phyloP scores from a whole-genome alignment of 2,329 filamentous ascomycete species.

The Monilinia fructigena region DNA sequence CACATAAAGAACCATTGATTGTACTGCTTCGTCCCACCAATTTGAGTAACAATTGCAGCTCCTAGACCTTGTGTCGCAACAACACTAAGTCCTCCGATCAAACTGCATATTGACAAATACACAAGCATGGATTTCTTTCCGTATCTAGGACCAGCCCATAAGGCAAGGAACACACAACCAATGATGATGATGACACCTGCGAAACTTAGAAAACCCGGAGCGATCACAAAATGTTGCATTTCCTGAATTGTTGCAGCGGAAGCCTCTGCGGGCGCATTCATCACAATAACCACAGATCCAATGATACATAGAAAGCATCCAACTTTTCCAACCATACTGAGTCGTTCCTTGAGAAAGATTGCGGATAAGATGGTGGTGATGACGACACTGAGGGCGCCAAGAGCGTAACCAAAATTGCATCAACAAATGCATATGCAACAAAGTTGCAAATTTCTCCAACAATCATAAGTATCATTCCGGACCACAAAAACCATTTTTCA shows the following conservation, averaged over 20 bases:
- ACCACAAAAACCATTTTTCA: slow-evolving; percentile 95
- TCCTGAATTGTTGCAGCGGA: slow-evolving; percentile 85
- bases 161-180: slow-evolving; percentile 66
- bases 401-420: slow-evolving; percentile 89
- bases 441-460: slow-evolving; percentile 96
- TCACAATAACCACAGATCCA: slow-evolving; percentile 87
- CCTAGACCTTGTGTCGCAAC: slow-evolving; percentile 93
- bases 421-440: slow-evolving; percentile 93
- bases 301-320: slow-evolving; percentile 94
- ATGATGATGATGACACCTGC: slow-evolving; percentile 80
- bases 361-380: slow-evolving; percentile 87
- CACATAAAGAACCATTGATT: slow-evolving; percentile 95
- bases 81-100: slow-evolving; percentile 90
- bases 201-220: slow-evolving; percentile 83
- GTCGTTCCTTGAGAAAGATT: slow-evolving; percentile 90
- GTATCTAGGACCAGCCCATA: slow-evolving; percentile 82
- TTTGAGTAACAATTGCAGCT: slow-evolving; percentile 85
- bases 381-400: slow-evolving; percentile 89
- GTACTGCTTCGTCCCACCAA: slow-evolving; percentile 79
- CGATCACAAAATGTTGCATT: slow-evolving; percentile 84
- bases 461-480: slow-evolving; percentile 95
- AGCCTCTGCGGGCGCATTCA: slow-evolving; percentile 86
- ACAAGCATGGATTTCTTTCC: slow-evolving; percentile 98
- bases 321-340: slow-evolving; percentile 95
- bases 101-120: slow-evolving; percentile 93